phyloP scores from a whole-genome alignment of 176 grass and related monocot species.

The Zea luxurians region DNA sequence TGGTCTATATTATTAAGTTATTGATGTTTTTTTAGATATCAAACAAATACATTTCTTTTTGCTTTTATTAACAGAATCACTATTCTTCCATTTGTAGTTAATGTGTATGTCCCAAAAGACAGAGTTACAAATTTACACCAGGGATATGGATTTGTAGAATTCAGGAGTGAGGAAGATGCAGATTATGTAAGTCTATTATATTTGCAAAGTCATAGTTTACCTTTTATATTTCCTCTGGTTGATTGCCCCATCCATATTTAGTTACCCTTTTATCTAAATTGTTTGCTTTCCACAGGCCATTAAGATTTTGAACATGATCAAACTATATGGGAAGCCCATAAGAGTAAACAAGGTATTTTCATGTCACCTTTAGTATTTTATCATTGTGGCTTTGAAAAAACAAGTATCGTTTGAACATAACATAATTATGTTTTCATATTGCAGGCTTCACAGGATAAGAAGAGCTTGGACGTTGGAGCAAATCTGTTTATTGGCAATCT shows the following conservation, averaged over 20 bases:
- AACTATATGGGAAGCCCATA: slow-evolving; percentile 98
- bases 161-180: slow-evolving; percentile 94
- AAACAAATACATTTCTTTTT: neutral
- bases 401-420: slow-evolving; percentile 24
- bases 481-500: slow-evolving; percentile 99
- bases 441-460: slow-evolving; percentile 99
- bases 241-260: neutral
- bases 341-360: slow-evolving; percentile 85
- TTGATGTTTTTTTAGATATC: neutral
- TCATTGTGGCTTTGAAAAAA: neutral
- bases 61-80: slow-evolving; percentile 18
- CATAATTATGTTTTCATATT: slow-evolving; percentile 39
- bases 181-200: slow-evolving; percentile 74
- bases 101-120: slow-evolving; percentile 99
- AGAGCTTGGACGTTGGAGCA: slow-evolving; percentile 94
- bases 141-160: slow-evolving; percentile 98
- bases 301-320: slow-evolving; percentile 99
- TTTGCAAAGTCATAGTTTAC: neutral
- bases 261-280: slow-evolving; percentile 15
- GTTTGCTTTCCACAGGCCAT: slow-evolving; percentile 64
- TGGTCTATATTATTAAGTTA: neutral
- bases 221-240: slow-evolving; percentile 35
- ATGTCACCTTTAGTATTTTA: neutral
- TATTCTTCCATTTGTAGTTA: slow-evolving; percentile 62
- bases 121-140: slow-evolving; percentile 99